Evolutionary conservation across 352 stramenopile genomes (phyloP), one percentile per base, ranked within the genome.

Genomic region (Saprolegnia parasitica): DNA sequence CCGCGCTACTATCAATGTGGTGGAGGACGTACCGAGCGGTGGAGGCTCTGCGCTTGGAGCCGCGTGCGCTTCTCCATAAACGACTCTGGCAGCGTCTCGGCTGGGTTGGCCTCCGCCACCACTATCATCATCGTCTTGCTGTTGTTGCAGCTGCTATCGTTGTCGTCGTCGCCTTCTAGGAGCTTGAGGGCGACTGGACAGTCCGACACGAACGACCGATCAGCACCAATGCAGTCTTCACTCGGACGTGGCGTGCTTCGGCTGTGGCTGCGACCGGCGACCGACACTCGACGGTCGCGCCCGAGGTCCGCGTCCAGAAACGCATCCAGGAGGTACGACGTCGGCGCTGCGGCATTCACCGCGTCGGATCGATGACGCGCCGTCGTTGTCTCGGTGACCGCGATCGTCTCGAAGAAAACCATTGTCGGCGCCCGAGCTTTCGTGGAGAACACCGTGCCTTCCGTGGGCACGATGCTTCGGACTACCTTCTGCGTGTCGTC

Each of bases 1-100:
- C 5, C 2, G 24, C 47, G n/a, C n/a, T n/a, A 55, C 47, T 5
- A 55, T 29, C 47, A 55, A 55, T n/a, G n/a, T n/a, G n/a, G n/a
- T n/a, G n/a, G n/a, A 55, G 47, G 29, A 35, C 47, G 24, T 55
- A 89, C 1, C 67, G 67, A 21, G 32, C n/a, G 80, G 58, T 88
- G 70, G 52, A 74, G 71, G 68, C 90, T 98, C 50, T 83, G 76
- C 29, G 80, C 75, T 26, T 81, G 81, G 39, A 98, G 83, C 18
- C 93, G 84, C 20, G 83, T 81, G 70, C 91, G 88, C 66, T 96
- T 97, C 26, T 92, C 87, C 20, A 81, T 84, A 84, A 96, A 98
- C 20, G 89, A 86, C 74, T 98, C 93, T 23, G n/a, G n/a, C n/a
- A n/a, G n/a, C n/a, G 84, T 72, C 77, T 82, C 11, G 70, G 74